Percentiles rank a stretch among this genome's conserved stretches.
Conservation (phyloP, 2,329 filamentous ascomycete genomes). For the Metarhizium guizhouense region DNA sequence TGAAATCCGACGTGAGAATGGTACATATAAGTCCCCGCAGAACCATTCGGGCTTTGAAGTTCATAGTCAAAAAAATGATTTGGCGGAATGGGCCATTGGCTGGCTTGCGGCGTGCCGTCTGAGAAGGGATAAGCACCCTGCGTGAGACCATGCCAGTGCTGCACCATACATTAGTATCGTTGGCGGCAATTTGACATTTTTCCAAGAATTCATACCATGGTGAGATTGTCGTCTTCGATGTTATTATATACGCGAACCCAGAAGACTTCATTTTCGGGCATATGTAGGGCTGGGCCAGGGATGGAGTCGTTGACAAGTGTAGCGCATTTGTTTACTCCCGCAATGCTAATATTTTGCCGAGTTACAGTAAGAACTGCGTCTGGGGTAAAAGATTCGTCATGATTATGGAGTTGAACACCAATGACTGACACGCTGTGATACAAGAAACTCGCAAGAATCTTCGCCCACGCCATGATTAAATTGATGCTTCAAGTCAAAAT, state of each 20-base stretch:
- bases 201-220: slow-evolving; percentile 35
- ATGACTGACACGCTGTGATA: not conserved
- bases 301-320: slow-evolving; percentile 41
- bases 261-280: slow-evolving; percentile 33
- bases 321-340: slow-evolving; percentile 4
- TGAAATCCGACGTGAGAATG: slow-evolving; percentile 59
- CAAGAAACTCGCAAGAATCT: not conserved
- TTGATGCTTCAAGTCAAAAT: too few relatives aligned
- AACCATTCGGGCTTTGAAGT: slow-evolving; percentile 39
- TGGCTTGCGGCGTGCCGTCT: slow-evolving; percentile 50
- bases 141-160: slow-evolving; percentile 62
- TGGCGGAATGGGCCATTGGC: slow-evolving; percentile 57
- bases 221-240: slow-evolving; percentile 41
- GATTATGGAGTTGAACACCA: slow-evolving; percentile 1
- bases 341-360: slow-evolving; percentile 22
- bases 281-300: slow-evolving; percentile 39
- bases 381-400: slow-evolving; percentile 25
- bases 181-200: not conserved
- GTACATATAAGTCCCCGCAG: slow-evolving; percentile 58
- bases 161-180: not conserved
- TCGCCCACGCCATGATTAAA: not conserved
- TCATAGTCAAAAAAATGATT: slow-evolving; percentile 60
- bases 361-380: slow-evolving; percentile 37
- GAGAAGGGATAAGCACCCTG: slow-evolving; percentile 50
- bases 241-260: slow-evolving; percentile 54